Percentiles rank a stretch among this genome's conserved stretches.
phyloP scores from a whole-genome alignment of 441 rosid genomes.

The Biscutella laevigata region DNA sequence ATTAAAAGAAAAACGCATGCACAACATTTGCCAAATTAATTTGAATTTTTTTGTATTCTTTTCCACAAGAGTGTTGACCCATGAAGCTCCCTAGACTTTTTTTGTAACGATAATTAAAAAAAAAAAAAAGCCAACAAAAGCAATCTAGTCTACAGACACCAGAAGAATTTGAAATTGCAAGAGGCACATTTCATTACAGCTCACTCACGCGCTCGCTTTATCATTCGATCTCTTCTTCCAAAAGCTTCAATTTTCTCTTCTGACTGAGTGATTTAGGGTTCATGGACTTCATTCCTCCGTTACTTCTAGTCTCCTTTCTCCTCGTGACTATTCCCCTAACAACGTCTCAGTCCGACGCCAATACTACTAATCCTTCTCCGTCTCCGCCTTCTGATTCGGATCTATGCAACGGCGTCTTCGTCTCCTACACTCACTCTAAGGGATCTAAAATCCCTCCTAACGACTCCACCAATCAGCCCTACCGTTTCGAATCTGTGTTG shows the following conservation, averaged over 20 bases:
- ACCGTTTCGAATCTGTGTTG: conserved; percentile 70
- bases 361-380: conserved; percentile 2
- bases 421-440: conserved; percentile 41
- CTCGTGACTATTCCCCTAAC: conserved; percentile 16
- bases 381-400: conserved; percentile 44
- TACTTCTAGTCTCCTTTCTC: conserved; percentile 25
- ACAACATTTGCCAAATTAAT: too few species aligned
- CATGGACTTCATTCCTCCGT: conserved; percentile 13
- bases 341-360: conserved; percentile 36
- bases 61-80: too few species aligned
- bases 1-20: too few species aligned
- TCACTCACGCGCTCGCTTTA: too few species aligned
- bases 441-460: conserved; percentile 60
- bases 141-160: too few species aligned
- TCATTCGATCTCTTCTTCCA: too few species aligned
- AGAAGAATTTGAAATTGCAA: too few species aligned
- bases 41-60: too few species aligned
- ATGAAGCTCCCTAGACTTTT: too few species aligned
- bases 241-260: background rate
- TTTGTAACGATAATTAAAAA: too few species aligned
- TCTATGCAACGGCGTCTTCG: conserved; percentile 63
- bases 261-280: background rate
- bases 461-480: conserved; percentile 49
- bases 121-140: too few species aligned
- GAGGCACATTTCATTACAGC: too few species aligned